phyloP scores from a whole-genome alignment of 2,329 filamentous ascomycete genomes.

The Colletotrichum graminicola region DNA sequence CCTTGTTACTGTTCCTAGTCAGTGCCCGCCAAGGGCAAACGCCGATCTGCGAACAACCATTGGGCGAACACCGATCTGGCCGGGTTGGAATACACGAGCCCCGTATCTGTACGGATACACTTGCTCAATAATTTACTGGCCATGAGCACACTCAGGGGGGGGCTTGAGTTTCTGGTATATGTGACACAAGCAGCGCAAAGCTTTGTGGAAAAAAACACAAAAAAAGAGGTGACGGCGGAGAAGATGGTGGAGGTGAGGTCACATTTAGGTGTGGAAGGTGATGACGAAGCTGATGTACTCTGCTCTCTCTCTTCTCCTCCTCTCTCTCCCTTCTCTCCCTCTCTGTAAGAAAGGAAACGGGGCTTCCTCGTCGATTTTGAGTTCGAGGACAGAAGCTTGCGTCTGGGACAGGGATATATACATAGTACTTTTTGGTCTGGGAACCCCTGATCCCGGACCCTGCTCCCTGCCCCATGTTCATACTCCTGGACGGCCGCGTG shows the following conservation, averaged over 20 bases:
- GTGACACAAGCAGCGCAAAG: neutral
- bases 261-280: constrained; percentile 28
- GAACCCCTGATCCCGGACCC: constrained; percentile 5
- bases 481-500: constrained; percentile 2
- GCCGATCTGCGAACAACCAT: constrained; percentile 32
- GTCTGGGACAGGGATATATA: constrained; percentile 25
- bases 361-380: constrained; percentile 18
- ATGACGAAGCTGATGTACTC: constrained; percentile 29
- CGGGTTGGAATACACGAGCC: constrained; percentile 5
- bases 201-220: neutral
- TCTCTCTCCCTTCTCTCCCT: neutral
- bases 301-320: neutral
- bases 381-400: constrained; percentile 19
- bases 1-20: constrained; percentile 24
- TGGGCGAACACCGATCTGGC: constrained; percentile 23
- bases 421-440: constrained; percentile 9
- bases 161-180: neutral
- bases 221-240: neutral
- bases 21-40: constrained; percentile 28
- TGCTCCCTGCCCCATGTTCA: constrained; percentile 9
- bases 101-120: too few species aligned
- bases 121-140: neutral
- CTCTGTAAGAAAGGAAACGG: neutral
- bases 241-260: constrained; percentile 28
- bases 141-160: neutral